phyloP scores from a whole-genome alignment of 2,329 filamentous ascomycete genomes.

The Fusarium sp. region DNA sequence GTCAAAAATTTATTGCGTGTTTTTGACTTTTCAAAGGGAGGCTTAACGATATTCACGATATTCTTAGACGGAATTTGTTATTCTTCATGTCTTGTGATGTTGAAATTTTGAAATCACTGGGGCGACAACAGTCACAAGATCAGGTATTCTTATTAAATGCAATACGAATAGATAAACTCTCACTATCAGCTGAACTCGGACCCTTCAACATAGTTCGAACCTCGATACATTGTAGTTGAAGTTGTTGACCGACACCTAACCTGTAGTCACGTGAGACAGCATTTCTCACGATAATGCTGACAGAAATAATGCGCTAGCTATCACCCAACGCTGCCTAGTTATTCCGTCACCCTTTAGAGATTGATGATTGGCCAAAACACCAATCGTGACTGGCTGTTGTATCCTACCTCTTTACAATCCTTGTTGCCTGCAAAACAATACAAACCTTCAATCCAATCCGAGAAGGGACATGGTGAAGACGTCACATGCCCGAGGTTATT shows the following conservation, averaged over 20 bases:
- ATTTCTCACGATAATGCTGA: not conserved
- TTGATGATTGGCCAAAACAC: not conserved
- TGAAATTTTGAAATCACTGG: not conserved
- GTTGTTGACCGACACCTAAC: not conserved
- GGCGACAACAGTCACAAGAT: not conserved
- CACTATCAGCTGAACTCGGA: not conserved
- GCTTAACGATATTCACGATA: no score
- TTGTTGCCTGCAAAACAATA: not conserved
- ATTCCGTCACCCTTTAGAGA: rapidly evolving
- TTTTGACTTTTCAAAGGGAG: not conserved
- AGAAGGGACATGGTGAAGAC: not conserved
- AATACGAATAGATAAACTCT: not conserved
- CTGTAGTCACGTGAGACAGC: not conserved
- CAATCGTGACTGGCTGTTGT: not conserved
- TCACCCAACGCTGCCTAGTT: rapidly evolving
- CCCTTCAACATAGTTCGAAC: not conserved
- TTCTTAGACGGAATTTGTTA: no score
- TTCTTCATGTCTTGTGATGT: no score
- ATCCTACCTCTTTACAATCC: not conserved
- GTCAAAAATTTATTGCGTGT: rapidly evolving
- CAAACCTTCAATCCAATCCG: not conserved
- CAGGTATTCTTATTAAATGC: not conserved
- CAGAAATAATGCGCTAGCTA: not conserved
- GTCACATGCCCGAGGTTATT: not conserved
- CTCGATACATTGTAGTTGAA: not conserved